Percentiles rank a stretch among this genome's conserved stretches.
Evolutionary conservation across 2,329 filamentous ascomycete species (phyloP).

Genomic region (Xylaria sp.): DNA sequence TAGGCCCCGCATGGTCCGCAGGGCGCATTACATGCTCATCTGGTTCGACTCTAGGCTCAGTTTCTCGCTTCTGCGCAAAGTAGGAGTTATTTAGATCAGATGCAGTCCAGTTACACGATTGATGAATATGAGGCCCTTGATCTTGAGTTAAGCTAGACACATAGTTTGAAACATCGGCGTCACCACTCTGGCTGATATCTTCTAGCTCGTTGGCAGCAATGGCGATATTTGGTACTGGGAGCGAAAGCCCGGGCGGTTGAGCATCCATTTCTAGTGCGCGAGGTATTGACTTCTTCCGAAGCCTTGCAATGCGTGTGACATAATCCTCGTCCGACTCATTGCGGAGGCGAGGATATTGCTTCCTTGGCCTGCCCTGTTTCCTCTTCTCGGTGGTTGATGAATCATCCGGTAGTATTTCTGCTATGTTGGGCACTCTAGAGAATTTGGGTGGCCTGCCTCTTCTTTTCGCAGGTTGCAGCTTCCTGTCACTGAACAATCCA

Average conservation of each 20-base stretch:
- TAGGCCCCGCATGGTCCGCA: not conserved
- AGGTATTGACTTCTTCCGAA: conserved; percentile 8
- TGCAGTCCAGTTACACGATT: not conserved
- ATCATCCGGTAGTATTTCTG: not conserved
- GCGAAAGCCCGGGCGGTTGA: not conserved
- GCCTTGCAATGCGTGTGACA: not conserved
- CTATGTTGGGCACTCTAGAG: not conserved
- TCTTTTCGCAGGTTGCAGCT: conserved; percentile 3
- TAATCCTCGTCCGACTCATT: conserved; percentile 9
- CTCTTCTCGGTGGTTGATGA: not conserved
- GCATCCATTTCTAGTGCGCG: not conserved
- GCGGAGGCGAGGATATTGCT: not conserved
- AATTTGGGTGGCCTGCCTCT: conserved; percentile 14
- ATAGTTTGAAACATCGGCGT: not conserved
- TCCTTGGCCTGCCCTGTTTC: conserved; percentile 13
- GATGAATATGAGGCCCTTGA: not conserved
- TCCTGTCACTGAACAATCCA: not conserved
- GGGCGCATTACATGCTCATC: not conserved
- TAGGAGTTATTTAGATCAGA: not conserved
- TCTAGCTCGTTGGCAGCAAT: not conserved
- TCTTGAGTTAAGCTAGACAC: not conserved
- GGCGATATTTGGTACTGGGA: not conserved
- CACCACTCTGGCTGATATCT: not conserved
- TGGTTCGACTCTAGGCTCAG: not conserved
- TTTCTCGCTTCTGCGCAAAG: not conserved